phyloP scores from a whole-genome alignment of 108 stramenopile species.

The Seminavis robusta region DNA sequence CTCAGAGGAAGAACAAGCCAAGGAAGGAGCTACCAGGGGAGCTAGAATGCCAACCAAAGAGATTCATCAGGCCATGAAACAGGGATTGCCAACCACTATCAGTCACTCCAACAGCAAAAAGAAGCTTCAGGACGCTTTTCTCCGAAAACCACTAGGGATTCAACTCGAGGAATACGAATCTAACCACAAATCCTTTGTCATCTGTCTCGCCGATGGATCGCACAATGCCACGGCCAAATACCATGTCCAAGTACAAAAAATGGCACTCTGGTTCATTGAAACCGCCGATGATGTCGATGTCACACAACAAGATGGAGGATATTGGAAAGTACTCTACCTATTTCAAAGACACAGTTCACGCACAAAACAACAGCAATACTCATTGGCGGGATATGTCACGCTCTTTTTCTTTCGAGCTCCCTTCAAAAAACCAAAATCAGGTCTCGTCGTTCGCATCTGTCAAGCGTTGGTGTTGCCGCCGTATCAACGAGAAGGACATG shows the following conservation, averaged over 20 bases:
- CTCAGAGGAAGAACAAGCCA: slow-evolving; percentile 53
- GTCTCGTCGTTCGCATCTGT: slow-evolving; percentile 65
- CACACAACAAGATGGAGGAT: slow-evolving; percentile 26
- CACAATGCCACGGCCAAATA: slow-evolving; percentile 34
- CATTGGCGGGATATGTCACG: slow-evolving; percentile 72
- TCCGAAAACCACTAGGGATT: slow-evolving; percentile 22
- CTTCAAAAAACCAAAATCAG: slow-evolving; percentile 72
- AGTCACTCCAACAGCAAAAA: slow-evolving; percentile 4
- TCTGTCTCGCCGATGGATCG: slow-evolving; percentile 56
- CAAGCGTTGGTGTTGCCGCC: slow-evolving; percentile 75
- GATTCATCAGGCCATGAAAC: slow-evolving; percentile 2
- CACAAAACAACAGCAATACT: slow-evolving; percentile 26
- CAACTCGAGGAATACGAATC: slow-evolving; percentile 20
- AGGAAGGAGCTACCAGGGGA: slow-evolving; percentile 56
- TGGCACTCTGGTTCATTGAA: slow-evolving; percentile 77
- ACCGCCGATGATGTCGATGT: slow-evolving; percentile 68
- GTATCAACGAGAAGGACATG: slow-evolving; percentile 80
- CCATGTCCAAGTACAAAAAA: slow-evolving; percentile 56
- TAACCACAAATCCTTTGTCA: slow-evolving; percentile 38
- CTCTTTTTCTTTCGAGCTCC: slow-evolving; percentile 72
- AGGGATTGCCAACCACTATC: slow-evolving; percentile 15
- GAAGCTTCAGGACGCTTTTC: slow-evolving; percentile 10
- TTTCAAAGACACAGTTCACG: slow-evolving; percentile 44
- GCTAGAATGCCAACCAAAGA: slow-evolving; percentile 21
- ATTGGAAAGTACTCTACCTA: slow-evolving; percentile 76